Percentiles rank a stretch among this genome's conserved stretches.
These are phyloP conservation scores for Coemansia biformis DNA, from an alignment of 192 early-diverging fungal genomes.

Conservation along the genomic window DNA sequence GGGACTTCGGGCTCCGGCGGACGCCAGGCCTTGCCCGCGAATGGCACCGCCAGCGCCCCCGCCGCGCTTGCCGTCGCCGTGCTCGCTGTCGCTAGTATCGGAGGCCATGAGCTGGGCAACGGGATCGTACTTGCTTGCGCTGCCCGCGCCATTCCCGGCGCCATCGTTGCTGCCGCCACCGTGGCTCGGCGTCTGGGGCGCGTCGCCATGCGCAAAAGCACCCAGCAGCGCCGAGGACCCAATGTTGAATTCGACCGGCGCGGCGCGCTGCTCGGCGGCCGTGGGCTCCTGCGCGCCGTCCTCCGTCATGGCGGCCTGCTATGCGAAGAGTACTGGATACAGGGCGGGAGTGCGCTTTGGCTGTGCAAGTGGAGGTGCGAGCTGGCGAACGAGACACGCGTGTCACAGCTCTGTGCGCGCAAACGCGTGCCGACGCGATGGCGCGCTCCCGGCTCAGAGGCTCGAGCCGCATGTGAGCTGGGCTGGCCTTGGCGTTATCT, in stretches of 20 bases:
- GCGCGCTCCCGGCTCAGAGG: neutral
- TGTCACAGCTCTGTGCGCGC: neutral
- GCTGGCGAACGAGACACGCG: too few species aligned
- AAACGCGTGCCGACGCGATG: too few species aligned
- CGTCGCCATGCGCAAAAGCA: neutral
- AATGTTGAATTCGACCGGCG: slow-evolving; percentile 4
- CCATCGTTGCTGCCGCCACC: too few species aligned
- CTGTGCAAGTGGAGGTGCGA: too few species aligned
- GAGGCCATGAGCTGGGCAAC: slow-evolving; percentile 34
- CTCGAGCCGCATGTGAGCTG: neutral
- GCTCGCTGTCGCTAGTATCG: slow-evolving; percentile 13
- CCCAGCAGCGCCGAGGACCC: slow-evolving; percentile 16
- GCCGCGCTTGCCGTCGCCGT: neutral
- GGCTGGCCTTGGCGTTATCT: neutral
- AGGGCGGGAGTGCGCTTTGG: too few species aligned
- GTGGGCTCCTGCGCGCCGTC: neutral
- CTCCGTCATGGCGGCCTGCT: neutral
- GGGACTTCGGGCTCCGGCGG: too few species aligned
- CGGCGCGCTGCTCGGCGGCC: neutral
- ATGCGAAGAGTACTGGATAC: too few species aligned
- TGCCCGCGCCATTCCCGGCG: neutral
- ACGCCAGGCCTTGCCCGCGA: too few species aligned
- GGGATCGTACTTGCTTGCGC: slow-evolving; percentile 16
- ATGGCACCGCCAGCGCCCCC: too few species aligned
- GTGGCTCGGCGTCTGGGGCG: too few species aligned